phyloP scores from a whole-genome alignment of 257 asterid species.

The Henckelia pumila region DNA sequence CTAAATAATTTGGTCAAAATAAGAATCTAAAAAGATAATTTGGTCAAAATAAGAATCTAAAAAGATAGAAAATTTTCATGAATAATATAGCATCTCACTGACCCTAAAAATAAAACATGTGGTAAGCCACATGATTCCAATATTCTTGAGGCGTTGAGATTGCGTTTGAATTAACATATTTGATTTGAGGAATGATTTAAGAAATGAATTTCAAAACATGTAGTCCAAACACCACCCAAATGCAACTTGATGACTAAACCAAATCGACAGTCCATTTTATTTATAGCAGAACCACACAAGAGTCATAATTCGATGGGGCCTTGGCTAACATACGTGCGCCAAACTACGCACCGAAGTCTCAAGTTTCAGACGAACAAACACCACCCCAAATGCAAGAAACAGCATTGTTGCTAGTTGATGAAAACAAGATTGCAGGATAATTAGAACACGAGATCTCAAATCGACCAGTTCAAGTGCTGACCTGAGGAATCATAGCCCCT shows the following conservation, averaged over 20 bases:
- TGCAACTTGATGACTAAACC: neutral
- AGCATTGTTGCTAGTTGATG: neutral
- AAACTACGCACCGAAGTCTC: neutral
- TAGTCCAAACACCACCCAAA: too few species aligned
- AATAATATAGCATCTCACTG: too few species aligned
- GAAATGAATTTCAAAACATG: too few species aligned
- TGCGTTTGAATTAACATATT: too few species aligned
- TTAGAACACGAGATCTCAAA: constrained; percentile 28
- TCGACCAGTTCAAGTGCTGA: constrained; percentile 68
- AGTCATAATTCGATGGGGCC: neutral
- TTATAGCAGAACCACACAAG: neutral
- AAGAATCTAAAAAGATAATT: too few species aligned
- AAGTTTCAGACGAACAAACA: neutral
- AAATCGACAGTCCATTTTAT: neutral
- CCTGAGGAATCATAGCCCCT: constrained; percentile 59
- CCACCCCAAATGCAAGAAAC: neutral
- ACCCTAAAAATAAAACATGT: too few species aligned
- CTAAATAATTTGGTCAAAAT: too few species aligned
- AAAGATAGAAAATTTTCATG: too few species aligned
- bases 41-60: too few species aligned
- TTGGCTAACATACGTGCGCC: neutral
- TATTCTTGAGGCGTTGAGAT: too few species aligned
- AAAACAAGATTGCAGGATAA: neutral
- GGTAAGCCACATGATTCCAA: too few species aligned
- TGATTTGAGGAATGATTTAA: too few species aligned